Evolutionary conservation across 768 basidiomycete species (phyloP), one percentile per base, ranked within the genome.

Genomic region (Rhodotorula babjevae): DNA sequence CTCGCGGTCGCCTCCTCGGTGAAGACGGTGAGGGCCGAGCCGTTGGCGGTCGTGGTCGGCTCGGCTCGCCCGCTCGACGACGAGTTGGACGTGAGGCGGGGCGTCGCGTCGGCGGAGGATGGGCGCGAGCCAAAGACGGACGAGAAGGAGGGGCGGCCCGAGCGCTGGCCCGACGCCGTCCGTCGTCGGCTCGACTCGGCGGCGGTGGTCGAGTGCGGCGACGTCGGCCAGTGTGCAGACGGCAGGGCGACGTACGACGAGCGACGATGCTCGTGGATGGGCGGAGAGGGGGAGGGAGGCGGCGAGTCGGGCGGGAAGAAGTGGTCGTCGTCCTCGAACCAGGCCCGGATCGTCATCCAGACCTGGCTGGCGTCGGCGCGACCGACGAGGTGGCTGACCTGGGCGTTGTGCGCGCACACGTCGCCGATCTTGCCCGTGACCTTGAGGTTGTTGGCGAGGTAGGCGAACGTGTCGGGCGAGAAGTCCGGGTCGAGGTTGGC

Each of bases 291-390:
- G 0, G 69, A 58, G 0, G 36, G 44, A 0, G 66, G 42, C 3
- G 73, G 66, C 5, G 67, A 25, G 8, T 68, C 67, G 29, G 69
- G 63, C 5, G 36, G 36, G 1, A 65, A 61, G 53, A 68, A 53
- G 2, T 61, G 57, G 36, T 61, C 57, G 53, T 40, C 58, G 31
- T 65, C 40, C 52, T 69, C 65, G 52, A 76, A 61, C 75, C 75
- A 76, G 10, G 67, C 60, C 14, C 68, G 65, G 47, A 76, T 27
- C 12, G 67, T 67, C 29, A 33, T 21, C 75, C 75, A 76, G 16
- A 76, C 49, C 27, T 76, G 75, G 19, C 59, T 59, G 0, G 75
- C 75, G 27, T 76, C 72, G 1, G 71, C 57, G 15, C 75, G 65
- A 2, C 55, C 69, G 12, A 64, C 69, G 11, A 58, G 25, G 0